Conservation (phyloP, 305 asterid genomes). For the Fraxinus albicans region DNA sequence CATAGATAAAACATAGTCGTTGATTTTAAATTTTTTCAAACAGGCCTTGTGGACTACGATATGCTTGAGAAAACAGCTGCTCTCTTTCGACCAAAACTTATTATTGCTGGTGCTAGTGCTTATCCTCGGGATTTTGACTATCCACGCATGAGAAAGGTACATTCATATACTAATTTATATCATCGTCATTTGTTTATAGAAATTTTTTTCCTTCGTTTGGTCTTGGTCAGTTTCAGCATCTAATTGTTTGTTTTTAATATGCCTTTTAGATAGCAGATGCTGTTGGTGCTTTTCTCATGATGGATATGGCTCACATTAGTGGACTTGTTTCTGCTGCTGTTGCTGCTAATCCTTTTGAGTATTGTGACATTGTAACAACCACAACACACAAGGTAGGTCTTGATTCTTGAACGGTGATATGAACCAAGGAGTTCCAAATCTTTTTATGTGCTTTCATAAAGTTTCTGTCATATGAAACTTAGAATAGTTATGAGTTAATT, state of each 20-base stretch:
- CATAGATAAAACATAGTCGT: background rate
- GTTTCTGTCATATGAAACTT: background rate
- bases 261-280: constrained; percentile 73
- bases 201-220: background rate
- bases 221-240: constrained; percentile 6
- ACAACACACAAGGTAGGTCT: constrained; percentile 86
- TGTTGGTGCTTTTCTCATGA: constrained; percentile 96
- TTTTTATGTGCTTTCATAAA: background rate
- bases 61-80: constrained; percentile 87
- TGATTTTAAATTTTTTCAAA: constrained; percentile 17
- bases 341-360: constrained; percentile 86
- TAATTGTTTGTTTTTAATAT: constrained; percentile 16
- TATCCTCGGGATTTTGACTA: constrained; percentile 93
- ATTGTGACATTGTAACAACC: constrained; percentile 92
- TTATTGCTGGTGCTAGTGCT: constrained; percentile 96
- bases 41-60: constrained; percentile 88
- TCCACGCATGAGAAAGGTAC: constrained; percentile 86
- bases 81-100: constrained; percentile 91
- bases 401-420: constrained; percentile 3
- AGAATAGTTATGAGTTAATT: background rate
- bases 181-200: background rate
- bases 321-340: constrained; percentile 97
- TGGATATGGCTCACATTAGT: constrained; percentile 97
- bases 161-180: background rate
- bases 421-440: background rate